These are phyloP conservation scores for Pontederia crassipes DNA, from an alignment of 176 grass and related monocot species.

Conservation along the genomic window DNA sequence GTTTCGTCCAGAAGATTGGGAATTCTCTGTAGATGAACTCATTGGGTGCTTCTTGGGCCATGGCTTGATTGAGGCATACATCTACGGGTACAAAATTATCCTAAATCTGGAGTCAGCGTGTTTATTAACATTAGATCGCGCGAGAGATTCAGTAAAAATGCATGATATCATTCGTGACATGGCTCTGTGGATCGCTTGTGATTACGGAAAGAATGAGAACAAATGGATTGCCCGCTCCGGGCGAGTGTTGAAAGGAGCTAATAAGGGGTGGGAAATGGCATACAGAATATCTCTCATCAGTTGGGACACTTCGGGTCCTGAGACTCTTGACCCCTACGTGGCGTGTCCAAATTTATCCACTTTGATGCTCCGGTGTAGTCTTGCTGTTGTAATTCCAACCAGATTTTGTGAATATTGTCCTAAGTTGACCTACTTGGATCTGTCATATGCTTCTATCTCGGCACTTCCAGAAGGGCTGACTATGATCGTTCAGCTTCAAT, in stretches of 20 bases:
- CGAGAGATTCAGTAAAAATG: not conserved
- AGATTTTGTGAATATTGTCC: no score
- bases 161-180: slow-evolving; percentile 3
- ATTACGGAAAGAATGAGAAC: not conserved
- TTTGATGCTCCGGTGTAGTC: not conserved
- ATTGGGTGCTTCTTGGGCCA: not conserved
- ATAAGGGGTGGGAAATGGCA: slow-evolving; percentile 1
- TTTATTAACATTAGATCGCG: not conserved
- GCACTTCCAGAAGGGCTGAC: not conserved
- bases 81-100: not conserved
- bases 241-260: not conserved
- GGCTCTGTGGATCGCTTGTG: not conserved
- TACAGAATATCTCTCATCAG: not conserved
- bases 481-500: not conserved
- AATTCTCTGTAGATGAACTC: no score
- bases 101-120: not conserved
- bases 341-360: not conserved
- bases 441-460: not conserved
- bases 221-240: slow-evolving; percentile 2
- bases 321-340: no score
- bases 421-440: not conserved
- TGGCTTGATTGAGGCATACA: not conserved
- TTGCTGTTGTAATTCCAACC: no score
- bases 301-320: no score
- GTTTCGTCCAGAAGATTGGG: no score